A percentile compares a stretch with the other conserved stretches of the same genome.
These are phyloP conservation scores for Hymenoscyphus linearis DNA, from an alignment of 2,329 filamentous ascomycete genomes.

Conservation along the genomic window DNA sequence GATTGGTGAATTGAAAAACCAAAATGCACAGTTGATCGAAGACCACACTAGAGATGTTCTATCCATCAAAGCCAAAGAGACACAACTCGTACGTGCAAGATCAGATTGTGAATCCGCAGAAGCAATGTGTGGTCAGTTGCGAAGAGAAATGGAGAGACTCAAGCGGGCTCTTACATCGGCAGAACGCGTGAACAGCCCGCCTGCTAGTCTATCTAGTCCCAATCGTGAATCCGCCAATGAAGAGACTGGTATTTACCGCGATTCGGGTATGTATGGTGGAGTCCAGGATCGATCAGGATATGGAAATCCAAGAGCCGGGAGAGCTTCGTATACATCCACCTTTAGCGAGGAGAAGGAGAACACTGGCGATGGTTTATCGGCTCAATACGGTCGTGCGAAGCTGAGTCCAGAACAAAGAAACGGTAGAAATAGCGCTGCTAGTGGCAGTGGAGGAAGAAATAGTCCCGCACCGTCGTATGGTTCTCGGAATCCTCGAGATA, in stretches of 20 bases:
- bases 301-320: slow-evolving; percentile 13
- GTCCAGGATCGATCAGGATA: slow-evolving; percentile 24
- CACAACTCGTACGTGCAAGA: slow-evolving; percentile 85
- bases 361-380: slow-evolving; percentile 38
- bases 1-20: slow-evolving; percentile 90
- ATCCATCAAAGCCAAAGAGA: slow-evolving; percentile 97
- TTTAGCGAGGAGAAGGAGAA: slow-evolving; percentile 76
- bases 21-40: slow-evolving; percentile 94
- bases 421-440: slow-evolving; percentile 28
- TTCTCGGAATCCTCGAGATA: slow-evolving; percentile 29
- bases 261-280: slow-evolving; percentile 34
- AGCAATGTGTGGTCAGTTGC: slow-evolving; percentile 75
- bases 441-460: slow-evolving; percentile 30
- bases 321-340: slow-evolving; percentile 57
- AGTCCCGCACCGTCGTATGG: slow-evolving; percentile 27
- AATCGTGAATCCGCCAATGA: slow-evolving; percentile 47
- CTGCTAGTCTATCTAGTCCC: slow-evolving; percentile 33
- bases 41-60: slow-evolving; percentile 93
- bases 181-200: slow-evolving; percentile 43
- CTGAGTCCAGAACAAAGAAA: slow-evolving; percentile 30
- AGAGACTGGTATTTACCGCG: slow-evolving; percentile 55
- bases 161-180: slow-evolving; percentile 75
- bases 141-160: slow-evolving; percentile 84
- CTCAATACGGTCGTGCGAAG: slow-evolving; percentile 29
- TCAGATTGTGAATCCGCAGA: slow-evolving; percentile 88